phyloP scores from a whole-genome alignment of 2,329 filamentous ascomycete species.

The Chaetomium sp. region DNA sequence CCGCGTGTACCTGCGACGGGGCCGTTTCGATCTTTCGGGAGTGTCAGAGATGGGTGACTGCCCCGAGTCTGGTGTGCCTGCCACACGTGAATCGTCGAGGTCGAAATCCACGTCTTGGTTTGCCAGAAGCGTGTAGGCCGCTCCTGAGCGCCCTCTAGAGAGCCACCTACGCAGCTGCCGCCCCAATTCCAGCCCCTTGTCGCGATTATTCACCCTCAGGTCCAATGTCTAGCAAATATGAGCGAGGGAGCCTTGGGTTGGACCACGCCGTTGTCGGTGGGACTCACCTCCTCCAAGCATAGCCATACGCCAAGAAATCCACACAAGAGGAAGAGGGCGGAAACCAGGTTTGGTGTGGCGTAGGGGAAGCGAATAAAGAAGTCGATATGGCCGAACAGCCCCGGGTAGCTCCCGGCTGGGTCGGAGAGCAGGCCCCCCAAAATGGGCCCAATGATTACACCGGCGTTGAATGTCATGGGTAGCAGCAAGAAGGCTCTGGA shows the following conservation, averaged over 20 bases:
- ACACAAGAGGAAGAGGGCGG: conserved; percentile 49
- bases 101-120: conserved; percentile 37
- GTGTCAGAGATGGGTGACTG: conserved; percentile 11
- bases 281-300: conserved; percentile 52
- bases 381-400: conserved; percentile 48
- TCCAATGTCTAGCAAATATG: conserved; percentile 48
- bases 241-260: conserved; percentile 16
- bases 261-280: neutral
- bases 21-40: conserved; percentile 11
- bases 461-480: conserved; percentile 73
- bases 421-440: conserved; percentile 52
- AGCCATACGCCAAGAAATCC: conserved; percentile 52
- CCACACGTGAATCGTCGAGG: conserved; percentile 39
- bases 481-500: conserved; percentile 48
- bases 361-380: conserved; percentile 57
- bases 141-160: conserved; percentile 21
- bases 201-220: conserved; percentile 45
- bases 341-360: conserved; percentile 57
- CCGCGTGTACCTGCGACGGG: conserved; percentile 45
- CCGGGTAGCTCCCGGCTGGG: conserved; percentile 47
- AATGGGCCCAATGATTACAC: conserved; percentile 60
- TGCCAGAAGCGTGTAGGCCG: conserved; percentile 42
- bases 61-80: conserved; percentile 15
- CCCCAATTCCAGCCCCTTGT: conserved; percentile 49
- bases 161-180: conserved; percentile 40